A percentile compares a stretch with the other conserved stretches of the same genome.
Conservation (phyloP, 805 yeast species). For the Yarrowia hollandica region DNA sequence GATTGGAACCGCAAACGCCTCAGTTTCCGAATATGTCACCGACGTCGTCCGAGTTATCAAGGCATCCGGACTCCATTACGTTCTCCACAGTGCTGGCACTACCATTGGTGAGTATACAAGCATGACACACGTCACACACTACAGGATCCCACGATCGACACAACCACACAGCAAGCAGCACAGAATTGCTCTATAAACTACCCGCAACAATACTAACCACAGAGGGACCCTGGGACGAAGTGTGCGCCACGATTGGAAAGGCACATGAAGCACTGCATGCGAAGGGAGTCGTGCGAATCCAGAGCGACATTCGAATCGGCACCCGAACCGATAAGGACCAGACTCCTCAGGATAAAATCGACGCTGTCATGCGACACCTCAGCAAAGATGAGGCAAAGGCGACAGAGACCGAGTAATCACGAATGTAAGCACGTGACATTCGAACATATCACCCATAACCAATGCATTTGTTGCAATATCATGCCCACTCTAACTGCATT, state of each 20-base stretch:
- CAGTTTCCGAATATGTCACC: slow-evolving; percentile 80
- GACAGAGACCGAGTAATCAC: too few relatives aligned
- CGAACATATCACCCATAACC: background rate
- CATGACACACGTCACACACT: background rate
- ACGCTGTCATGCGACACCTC: slow-evolving; percentile 48
- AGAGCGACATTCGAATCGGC: slow-evolving; percentile 84
- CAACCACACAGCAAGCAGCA: too few relatives aligned
- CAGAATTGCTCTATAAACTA: too few relatives aligned
- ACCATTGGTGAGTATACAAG: slow-evolving; percentile 45
- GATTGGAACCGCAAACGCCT: slow-evolving; percentile 77
- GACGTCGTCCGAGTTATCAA: slow-evolving; percentile 64
- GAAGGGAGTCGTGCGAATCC: slow-evolving; percentile 73
- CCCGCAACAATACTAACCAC: too few relatives aligned
- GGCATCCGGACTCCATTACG: slow-evolving; percentile 60
- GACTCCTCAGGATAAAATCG: slow-evolving; percentile 69
- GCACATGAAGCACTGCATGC: slow-evolving; percentile 72
- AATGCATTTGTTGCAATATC: too few relatives aligned
- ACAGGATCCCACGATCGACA: background rate
- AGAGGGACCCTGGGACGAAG: slow-evolving; percentile 92
- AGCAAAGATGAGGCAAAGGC: background rate
- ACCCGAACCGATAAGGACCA: slow-evolving; percentile 75
- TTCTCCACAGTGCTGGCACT: slow-evolving; percentile 89
- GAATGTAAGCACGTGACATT: background rate
- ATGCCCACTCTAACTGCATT: background rate
- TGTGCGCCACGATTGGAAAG: slow-evolving; percentile 73